Conservation (phyloP, 75 land plant genomes). For the Pinus taeda region DNA sequence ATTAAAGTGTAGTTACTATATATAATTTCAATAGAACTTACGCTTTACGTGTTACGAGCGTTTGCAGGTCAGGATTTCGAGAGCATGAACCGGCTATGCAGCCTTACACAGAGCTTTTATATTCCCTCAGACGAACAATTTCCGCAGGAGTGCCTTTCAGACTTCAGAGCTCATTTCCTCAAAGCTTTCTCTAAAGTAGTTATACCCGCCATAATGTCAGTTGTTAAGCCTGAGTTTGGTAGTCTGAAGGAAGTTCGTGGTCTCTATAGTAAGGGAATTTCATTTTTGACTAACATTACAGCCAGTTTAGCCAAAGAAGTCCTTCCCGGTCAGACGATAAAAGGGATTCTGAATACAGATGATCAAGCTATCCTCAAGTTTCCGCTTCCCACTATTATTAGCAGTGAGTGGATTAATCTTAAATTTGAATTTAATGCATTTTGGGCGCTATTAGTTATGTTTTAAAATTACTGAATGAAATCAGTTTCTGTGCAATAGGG, state of each 20-base stretch:
- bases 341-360: neutral
- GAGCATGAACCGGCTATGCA: conserved; percentile 10
- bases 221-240: neutral
- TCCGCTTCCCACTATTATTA: conserved; percentile 2
- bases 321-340: neutral
- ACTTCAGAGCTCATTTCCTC: neutral
- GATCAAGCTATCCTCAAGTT: neutral
- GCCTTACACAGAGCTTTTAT: too few species aligned
- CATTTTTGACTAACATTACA: too few species aligned
- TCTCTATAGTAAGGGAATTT: conserved; percentile 5
- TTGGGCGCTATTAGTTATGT: neutral
- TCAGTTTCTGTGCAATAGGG: neutral
- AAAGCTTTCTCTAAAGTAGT: neutral
- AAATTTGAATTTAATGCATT: too few species aligned
- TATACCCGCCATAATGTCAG: neutral
- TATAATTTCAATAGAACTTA: neutral
- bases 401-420: neutral
- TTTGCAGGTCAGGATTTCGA: conserved; percentile 10
- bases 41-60: neutral
- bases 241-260: conserved; percentile 14
- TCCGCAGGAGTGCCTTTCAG: too few species aligned
- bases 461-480: neutral
- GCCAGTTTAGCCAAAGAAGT: too few species aligned
- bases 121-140: too few species aligned
- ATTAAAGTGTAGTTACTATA: neutral